These are phyloP conservation scores for Suillus cothurnatus DNA, from an alignment of 768 basidiomycete genomes.

Conservation along the genomic window DNA sequence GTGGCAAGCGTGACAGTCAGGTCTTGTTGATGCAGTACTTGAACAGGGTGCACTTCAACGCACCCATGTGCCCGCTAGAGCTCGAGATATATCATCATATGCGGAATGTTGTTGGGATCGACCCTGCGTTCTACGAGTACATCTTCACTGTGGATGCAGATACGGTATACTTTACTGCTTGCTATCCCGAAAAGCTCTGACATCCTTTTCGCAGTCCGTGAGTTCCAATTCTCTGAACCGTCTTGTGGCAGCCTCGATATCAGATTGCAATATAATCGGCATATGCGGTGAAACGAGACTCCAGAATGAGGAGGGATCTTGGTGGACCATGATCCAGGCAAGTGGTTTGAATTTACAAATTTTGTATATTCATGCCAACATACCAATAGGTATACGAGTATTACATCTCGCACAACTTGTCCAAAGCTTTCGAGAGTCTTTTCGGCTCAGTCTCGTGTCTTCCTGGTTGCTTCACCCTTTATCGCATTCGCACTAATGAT, in stretches of 20 bases:
- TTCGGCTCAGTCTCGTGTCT: slow-evolving; percentile 74
- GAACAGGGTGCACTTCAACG: slow-evolving; percentile 69
- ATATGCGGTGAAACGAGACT: slow-evolving; percentile 72
- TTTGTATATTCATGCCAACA: slow-evolving; percentile 11
- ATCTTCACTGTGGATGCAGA: slow-evolving; percentile 75
- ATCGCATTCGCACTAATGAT: slow-evolving; percentile 70
- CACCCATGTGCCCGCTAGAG: slow-evolving; percentile 66
- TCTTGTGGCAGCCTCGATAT: slow-evolving; percentile 60
- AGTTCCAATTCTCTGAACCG: slow-evolving; percentile 69
- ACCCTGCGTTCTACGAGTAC: slow-evolving; percentile 77
- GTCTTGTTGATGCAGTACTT: slow-evolving; percentile 67
- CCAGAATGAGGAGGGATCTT: slow-evolving; percentile 66
- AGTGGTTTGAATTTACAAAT: slow-evolving; percentile 10
- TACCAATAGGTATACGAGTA: slow-evolving; percentile 60
- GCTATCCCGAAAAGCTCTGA: slow-evolving; percentile 16
- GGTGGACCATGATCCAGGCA: slow-evolving; percentile 81
- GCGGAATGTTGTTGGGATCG: slow-evolving; percentile 74
- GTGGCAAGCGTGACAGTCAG: slow-evolving; percentile 72
- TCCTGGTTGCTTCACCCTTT: slow-evolving; percentile 75
- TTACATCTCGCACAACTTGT: slow-evolving; percentile 66
- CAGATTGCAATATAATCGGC: slow-evolving; percentile 65
- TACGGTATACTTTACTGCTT: slow-evolving; percentile 43
- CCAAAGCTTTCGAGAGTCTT: slow-evolving; percentile 69
- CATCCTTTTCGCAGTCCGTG: slow-evolving; percentile 45
- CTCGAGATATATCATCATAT: slow-evolving; percentile 75